Conservation (phyloP, 2,329 filamentous ascomycete genomes). For the Cladosporium sp. region DNA sequence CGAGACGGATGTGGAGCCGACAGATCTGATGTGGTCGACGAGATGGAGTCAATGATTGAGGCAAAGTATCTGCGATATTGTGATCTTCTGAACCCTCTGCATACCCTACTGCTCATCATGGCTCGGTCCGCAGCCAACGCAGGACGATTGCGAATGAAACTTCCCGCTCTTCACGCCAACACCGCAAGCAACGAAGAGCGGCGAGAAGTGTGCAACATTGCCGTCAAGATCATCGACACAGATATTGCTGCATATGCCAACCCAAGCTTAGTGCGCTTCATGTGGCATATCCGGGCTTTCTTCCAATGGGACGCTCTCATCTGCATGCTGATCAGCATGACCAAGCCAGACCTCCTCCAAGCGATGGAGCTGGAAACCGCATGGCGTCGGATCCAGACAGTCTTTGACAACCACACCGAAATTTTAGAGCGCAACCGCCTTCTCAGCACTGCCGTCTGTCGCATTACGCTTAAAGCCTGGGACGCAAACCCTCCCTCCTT, state of each 20-base stretch:
- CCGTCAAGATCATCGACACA: conserved; percentile 43
- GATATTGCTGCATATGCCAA: conserved; percentile 44
- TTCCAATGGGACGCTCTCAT: conserved; percentile 47
- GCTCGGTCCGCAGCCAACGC: conserved; percentile 45
- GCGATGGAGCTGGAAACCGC: conserved; percentile 36
- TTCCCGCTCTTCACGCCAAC: conserved; percentile 41
- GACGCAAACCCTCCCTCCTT: conserved; percentile 29
- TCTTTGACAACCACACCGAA: conserved; percentile 46
- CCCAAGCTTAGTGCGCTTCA: conserved; percentile 46
- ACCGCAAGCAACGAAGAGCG: conserved; percentile 32
- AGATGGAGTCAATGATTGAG: conserved; percentile 46
- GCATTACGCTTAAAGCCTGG: conserved; percentile 49
- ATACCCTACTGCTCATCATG: conserved; percentile 48
- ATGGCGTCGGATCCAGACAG: conserved; percentile 49
- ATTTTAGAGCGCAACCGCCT: conserved; percentile 41
- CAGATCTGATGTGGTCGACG: conserved; percentile 31
- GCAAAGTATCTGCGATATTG: conserved; percentile 48
- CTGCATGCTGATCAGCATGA: conserved; percentile 39
- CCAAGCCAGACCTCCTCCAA: conserved; percentile 26
- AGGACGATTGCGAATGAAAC: conserved; percentile 48
- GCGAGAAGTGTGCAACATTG: conserved; percentile 43
- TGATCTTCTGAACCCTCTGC: conserved; percentile 44
- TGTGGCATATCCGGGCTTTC: conserved; percentile 56
- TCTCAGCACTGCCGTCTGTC: conserved; percentile 45
- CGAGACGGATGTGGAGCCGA: conserved; percentile 10